Base-by-base conservation (phyloP, 352 stramenopile species). In the Plasmopara viticola region DNA sequence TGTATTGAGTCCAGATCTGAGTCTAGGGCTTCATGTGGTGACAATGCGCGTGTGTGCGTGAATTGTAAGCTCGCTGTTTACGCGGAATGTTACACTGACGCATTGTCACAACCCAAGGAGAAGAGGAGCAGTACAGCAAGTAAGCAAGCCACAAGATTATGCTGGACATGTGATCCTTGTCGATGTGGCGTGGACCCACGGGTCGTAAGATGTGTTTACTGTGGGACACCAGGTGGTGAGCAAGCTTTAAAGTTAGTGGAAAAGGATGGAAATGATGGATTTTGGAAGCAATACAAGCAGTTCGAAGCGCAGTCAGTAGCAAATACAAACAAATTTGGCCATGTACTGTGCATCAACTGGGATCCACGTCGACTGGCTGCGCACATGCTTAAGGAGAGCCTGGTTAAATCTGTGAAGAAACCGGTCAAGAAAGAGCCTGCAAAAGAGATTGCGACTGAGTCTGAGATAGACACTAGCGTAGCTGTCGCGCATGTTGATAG, bases 91-190 rank as follows among this genome's bases (percentile, higher is more conserved):
- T 84, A 77, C 52, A 45, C 18, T 0, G 49, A 58, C 10, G 37
- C 30, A 8, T 29, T 40, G 35, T 46, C 31, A 25, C 20, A 41
- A 41, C 28, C 17, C 4, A 33, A 38, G 38, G 17, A 54, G 25
- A 30, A 29, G 14, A 31, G 18, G 5, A 31, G 0, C 33, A 48
- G 3, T 34, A 8, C n/a, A 5, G 14, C 28, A 14, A 6, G 43
- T 25, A 14, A 51, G 17, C 34, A 41, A 7, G 35, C 55, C 12
- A 29, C 44, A 12, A 47, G 8, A 25, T 44, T 35, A 4, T 35
- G 14, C 4, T 84, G 73, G 73, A 55, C 49, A 12, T 84, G 73
- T 49, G 73, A 82, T 49, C 74, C 60, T 50, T 84, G 73, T 37
- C 28, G 38, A 42, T 54, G 40, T 18, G 47, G 38, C 9, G 66